These are phyloP conservation scores for Scenedesmus sp. DNA, from an alignment of 163 green algal species.

Conservation along the genomic window DNA sequence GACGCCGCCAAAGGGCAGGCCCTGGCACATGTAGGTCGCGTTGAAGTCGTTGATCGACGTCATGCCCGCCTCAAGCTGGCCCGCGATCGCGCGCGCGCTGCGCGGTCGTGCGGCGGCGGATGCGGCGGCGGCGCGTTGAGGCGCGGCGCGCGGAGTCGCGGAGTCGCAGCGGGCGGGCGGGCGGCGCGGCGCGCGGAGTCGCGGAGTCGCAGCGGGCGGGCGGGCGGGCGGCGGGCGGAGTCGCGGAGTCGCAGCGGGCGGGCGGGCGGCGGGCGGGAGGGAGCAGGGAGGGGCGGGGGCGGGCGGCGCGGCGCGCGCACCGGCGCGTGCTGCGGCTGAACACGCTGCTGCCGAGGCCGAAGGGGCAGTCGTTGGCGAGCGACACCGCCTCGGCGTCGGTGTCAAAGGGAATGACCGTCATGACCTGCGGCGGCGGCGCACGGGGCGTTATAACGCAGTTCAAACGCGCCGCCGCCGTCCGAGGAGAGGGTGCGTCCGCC, in stretches of 20 bases:
- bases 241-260: no score
- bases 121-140: no score
- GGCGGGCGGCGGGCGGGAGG: no score
- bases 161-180: no score
- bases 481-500: no score
- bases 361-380: constrained; percentile 95
- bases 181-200: no score
- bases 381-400: constrained; percentile 83
- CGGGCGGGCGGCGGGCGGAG: no score
- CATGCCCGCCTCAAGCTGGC: constrained; percentile 82
- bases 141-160: no score
- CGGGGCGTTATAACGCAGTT: constrained; percentile 1
- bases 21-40: constrained; percentile 99
- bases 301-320: constrained; percentile 31
- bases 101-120: neutral
- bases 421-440: constrained; percentile 55
- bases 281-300: no score
- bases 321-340: constrained; percentile 71
- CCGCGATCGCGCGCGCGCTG: constrained; percentile 63
- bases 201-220: no score
- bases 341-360: constrained; percentile 93
- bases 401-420: constrained; percentile 66
- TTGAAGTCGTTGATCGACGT: constrained; percentile 96
- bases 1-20: constrained; percentile 97
- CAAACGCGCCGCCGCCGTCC: no score